Conservation (phyloP, 257 asterid genomes). For the Mentha longifolia region DNA sequence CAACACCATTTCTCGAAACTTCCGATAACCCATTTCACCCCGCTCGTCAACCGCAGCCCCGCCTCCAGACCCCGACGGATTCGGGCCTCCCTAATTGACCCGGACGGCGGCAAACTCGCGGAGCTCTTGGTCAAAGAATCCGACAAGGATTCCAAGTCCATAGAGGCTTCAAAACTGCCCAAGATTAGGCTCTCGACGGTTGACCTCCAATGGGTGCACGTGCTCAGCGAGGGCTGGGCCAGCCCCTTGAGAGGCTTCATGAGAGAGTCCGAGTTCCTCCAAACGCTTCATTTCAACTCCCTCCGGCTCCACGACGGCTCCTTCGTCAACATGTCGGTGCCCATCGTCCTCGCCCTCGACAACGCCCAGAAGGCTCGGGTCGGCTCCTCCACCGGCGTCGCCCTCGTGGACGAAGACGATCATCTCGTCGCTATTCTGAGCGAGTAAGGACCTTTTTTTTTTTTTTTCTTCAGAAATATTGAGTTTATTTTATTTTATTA, state of each 20-base stretch:
- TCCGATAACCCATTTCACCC: constrained; percentile 45
- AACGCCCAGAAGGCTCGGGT: constrained; percentile 65
- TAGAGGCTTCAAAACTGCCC: constrained; percentile 61
- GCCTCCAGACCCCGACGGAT: constrained; percentile 43
- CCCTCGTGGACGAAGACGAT: constrained; percentile 63
- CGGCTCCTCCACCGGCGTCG: constrained; percentile 62
- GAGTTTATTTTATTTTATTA: background rate
- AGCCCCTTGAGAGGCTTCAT: constrained; percentile 94
- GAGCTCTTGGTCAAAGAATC: constrained; percentile 66
- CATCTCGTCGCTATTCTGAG: constrained; percentile 64
- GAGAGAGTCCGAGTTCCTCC: constrained; percentile 98
- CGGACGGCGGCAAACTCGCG: constrained; percentile 84
- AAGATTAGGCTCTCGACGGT: constrained; percentile 63
- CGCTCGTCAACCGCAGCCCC: constrained; percentile 34
- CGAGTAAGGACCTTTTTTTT: constrained; percentile 54
- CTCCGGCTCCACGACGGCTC: constrained; percentile 76
- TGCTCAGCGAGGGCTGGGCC: constrained; percentile 98
- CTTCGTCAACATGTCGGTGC: constrained; percentile 90
- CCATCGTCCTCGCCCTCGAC: constrained; percentile 89
- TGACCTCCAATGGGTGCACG: constrained; percentile 96
- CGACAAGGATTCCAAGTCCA: constrained; percentile 48
- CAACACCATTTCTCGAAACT: constrained; percentile 37
- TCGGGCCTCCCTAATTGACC: constrained; percentile 69
- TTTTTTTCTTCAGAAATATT: background rate
- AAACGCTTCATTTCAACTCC: constrained; percentile 93